phyloP scores from a whole-genome alignment of 2,329 filamentous ascomycete genomes.

The Pezicula radicicola region DNA sequence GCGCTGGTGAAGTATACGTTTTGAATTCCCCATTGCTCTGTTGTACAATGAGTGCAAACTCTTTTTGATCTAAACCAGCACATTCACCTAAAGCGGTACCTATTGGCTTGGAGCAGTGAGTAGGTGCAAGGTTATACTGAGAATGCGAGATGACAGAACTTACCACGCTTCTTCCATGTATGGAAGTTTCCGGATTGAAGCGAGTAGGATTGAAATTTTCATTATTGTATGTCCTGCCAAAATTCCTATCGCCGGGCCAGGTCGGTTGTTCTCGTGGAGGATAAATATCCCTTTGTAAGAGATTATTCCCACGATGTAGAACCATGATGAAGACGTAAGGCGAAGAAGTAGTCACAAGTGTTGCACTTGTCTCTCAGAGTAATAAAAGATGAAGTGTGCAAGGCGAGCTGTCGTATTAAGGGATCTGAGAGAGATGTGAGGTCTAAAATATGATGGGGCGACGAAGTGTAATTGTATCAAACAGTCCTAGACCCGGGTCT shows the following conservation, averaged over 20 bases:
- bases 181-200: not conserved
- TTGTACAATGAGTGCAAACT: slow-evolving; percentile 21
- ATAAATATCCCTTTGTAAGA: slow-evolving; percentile 14
- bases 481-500: slow-evolving; percentile 1
- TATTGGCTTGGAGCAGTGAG: slow-evolving; percentile 13
- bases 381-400: slow-evolving; percentile 17
- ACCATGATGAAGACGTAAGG: slow-evolving; percentile 22
- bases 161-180: too few relatives aligned
- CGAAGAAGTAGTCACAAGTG: slow-evolving; percentile 2
- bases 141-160: not conserved
- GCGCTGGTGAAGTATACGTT: slow-evolving; percentile 17
- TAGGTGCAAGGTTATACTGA: slow-evolving; percentile 1
- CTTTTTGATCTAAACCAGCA: slow-evolving; percentile 16
- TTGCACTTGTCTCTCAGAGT: slow-evolving; percentile 3
- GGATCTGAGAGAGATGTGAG: slow-evolving; percentile 5
- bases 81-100: slow-evolving; percentile 20
- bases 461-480: slow-evolving; percentile 21
- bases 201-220: not conserved
- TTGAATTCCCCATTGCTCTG: slow-evolving; percentile 20
- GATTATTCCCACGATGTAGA: slow-evolving; percentile 9
- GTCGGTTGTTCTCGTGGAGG: slow-evolving; percentile 14
- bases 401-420: slow-evolving; percentile 31
- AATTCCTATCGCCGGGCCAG: not conserved
- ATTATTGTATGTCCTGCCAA: not conserved
- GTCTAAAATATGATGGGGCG: slow-evolving; percentile 14